These are phyloP conservation scores for Xylaria castorea DNA, from an alignment of 495 filamentous ascomycete genomes.

Conservation along the genomic window DNA sequence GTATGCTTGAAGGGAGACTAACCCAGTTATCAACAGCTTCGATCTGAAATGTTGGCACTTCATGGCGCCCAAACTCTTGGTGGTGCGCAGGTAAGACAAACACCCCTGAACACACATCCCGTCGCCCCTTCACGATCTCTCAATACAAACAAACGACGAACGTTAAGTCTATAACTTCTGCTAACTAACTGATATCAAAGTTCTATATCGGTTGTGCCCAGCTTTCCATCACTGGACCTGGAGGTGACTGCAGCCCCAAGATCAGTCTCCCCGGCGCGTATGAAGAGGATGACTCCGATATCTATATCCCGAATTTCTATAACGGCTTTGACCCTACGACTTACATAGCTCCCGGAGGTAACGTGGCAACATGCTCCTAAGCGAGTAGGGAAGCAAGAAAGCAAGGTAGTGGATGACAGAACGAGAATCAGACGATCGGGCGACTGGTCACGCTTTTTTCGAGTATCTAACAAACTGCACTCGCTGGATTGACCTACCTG, in stretches of 20 bases:
- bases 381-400: background rate
- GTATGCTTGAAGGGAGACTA: background rate
- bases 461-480: background rate
- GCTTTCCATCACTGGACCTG: slow-evolving; percentile 39
- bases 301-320: slow-evolving; percentile 44
- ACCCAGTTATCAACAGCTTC: slow-evolving; percentile 31
- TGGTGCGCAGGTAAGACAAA: slow-evolving; percentile 27
- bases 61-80: slow-evolving; percentile 34
- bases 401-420: background rate
- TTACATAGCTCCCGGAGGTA: slow-evolving; percentile 41
- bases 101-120: background rate
- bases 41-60: slow-evolving; percentile 44
- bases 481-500: background rate
- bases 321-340: slow-evolving; percentile 43
- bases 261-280: slow-evolving; percentile 43
- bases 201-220: slow-evolving; percentile 37
- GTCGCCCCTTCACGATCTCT: background rate
- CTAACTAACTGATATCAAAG: background rate
- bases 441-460: background rate
- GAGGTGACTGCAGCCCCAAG: slow-evolving; percentile 38
- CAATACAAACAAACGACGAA: background rate
- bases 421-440: background rate
- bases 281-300: slow-evolving; percentile 37
- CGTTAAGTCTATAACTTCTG: background rate
- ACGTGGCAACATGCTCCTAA: slow-evolving; percentile 10